These are phyloP conservation scores for Xanthoconium stramineum DNA, from an alignment of 768 basidiomycete species.

Conservation along the genomic window DNA sequence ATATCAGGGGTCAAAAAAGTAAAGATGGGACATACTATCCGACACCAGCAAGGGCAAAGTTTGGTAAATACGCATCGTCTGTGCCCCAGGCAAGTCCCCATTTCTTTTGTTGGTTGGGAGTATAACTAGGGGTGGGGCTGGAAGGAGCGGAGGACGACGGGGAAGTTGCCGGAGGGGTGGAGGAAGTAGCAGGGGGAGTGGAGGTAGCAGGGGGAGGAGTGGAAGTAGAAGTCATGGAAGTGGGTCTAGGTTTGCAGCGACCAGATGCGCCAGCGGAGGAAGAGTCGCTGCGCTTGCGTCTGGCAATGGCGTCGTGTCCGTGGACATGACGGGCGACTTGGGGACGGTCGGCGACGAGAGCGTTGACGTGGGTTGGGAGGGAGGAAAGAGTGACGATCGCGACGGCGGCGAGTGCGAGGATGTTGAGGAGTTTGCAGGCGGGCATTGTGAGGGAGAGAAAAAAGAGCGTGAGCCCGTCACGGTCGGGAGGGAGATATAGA, in stretches of 20 bases:
- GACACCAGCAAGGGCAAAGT: constrained; percentile 45
- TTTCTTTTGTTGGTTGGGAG: constrained; percentile 35
- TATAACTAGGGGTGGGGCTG: not conserved
- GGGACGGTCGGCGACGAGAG: constrained; percentile 42
- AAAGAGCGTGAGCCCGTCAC: constrained; percentile 19
- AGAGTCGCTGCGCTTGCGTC: constrained; percentile 45
- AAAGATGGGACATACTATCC: constrained; percentile 34
- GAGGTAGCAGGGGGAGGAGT: not conserved
- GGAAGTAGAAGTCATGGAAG: constrained; percentile 18
- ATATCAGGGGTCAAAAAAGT: not conserved
- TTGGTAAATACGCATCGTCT: constrained; percentile 32
- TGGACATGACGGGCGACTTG: constrained; percentile 46
- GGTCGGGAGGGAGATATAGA: constrained; percentile 9
- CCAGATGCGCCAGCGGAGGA: constrained; percentile 18
- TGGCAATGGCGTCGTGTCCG: constrained; percentile 45
- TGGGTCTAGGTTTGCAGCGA: constrained; percentile 57
- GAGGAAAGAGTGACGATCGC: constrained; percentile 54
- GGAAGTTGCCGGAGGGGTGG: not conserved
- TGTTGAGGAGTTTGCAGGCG: constrained; percentile 48
- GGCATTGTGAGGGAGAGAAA: constrained; percentile 36
- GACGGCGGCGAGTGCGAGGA: constrained; percentile 57
- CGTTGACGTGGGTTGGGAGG: constrained; percentile 44
- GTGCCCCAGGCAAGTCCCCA: constrained; percentile 54
- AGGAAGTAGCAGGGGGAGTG: not conserved
- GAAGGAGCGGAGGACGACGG: not conserved